Percentiles rank a stretch among this genome's conserved stretches.
Conservation (phyloP, 306 rosid genomes). For the Neltuma alba region DNA sequence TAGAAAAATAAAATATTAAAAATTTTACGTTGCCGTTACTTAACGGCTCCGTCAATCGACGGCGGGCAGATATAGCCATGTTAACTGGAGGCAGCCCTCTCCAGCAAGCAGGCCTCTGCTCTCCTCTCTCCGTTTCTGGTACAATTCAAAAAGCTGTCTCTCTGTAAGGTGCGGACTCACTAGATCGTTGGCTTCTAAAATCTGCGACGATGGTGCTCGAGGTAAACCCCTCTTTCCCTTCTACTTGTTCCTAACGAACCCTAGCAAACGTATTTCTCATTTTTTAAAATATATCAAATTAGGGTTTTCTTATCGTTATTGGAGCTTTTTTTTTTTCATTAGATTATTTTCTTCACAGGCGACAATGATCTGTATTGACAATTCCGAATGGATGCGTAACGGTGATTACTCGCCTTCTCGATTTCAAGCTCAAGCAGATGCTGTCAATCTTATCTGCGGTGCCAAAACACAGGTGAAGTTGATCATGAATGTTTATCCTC, state of each 20-base stretch:
- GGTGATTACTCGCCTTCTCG: constrained; percentile 90
- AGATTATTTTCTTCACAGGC: constrained; percentile 50
- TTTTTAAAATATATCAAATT: neutral
- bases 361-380: constrained; percentile 94
- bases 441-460: constrained; percentile 92
- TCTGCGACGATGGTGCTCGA: constrained; percentile 86
- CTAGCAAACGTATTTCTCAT: constrained; percentile 5
- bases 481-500: neutral
- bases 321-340: neutral
- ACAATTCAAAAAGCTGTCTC: neutral
- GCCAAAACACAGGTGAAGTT: constrained; percentile 86
- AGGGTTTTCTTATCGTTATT: constrained; percentile 50
- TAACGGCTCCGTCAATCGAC: neutral
- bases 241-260: neutral
- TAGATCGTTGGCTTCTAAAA: constrained; percentile 29
- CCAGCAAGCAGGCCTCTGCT: constrained; percentile 30
- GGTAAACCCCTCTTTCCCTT: constrained; percentile 43
- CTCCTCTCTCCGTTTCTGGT: neutral
- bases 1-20: too few species aligned
- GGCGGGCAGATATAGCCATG: neutral
- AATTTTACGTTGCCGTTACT: too few species aligned
- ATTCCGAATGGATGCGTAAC: constrained; percentile 98
- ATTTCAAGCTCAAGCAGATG: constrained; percentile 89
- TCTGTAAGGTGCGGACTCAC: neutral
- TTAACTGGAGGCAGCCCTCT: neutral